A percentile compares a stretch with the other conserved stretches of the same genome.
Conservation (phyloP, 441 rosid genomes). For the Flueggea neowawraea region DNA sequence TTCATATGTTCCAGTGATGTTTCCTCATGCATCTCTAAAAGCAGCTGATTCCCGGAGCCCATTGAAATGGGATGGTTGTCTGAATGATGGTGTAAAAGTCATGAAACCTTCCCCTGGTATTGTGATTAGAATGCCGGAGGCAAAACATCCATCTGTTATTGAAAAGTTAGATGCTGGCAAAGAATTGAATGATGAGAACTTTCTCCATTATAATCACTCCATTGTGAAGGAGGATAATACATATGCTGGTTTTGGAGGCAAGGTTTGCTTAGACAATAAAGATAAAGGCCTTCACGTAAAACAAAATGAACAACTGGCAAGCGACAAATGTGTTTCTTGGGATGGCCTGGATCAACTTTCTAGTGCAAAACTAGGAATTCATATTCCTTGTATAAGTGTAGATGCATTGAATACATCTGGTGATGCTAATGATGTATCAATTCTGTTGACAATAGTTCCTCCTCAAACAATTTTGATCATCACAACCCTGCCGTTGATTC, state of each 20-base stretch:
- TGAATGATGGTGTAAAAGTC: constrained; percentile 18
- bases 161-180: no score
- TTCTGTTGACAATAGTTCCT: constrained; percentile 34
- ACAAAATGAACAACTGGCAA: constrained; percentile 22
- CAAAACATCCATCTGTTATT: constrained; percentile 11
- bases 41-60: constrained; percentile 23
- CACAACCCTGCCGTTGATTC: constrained; percentile 44
- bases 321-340: constrained; percentile 19
- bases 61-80: constrained; percentile 19
- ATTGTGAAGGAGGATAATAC: constrained; percentile 32
- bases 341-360: constrained; percentile 23
- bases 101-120: constrained; percentile 26
- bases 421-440: constrained; percentile 29
- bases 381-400: constrained; percentile 26
- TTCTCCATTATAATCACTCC: constrained; percentile 11
- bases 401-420: background rate
- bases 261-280: constrained; percentile 33
- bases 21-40: constrained; percentile 26
- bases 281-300: constrained; percentile 28
- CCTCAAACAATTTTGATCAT: constrained; percentile 31
- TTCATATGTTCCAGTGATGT: constrained; percentile 28
- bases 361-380: constrained; percentile 23
- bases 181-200: constrained; percentile 13
- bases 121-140: constrained; percentile 23
- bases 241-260: constrained; percentile 22